Evolutionary conservation across 2,329 filamentous ascomycete species (phyloP), one percentile per base, ranked within the genome.

Genomic region (Delphinella strobiligena): DNA sequence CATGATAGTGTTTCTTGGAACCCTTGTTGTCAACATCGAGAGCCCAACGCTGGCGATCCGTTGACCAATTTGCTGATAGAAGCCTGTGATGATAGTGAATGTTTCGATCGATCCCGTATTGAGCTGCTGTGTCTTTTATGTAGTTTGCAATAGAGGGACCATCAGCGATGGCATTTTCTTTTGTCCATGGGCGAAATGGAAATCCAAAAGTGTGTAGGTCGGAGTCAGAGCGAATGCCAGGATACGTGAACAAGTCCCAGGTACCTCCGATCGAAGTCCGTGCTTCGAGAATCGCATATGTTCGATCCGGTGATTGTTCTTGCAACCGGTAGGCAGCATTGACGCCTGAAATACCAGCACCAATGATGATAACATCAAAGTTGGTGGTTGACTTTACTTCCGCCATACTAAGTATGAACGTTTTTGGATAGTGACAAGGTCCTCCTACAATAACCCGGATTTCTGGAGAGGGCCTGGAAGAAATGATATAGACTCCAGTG

Each of bases 161-260:
- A 5, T 61, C 60, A 2, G 65, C 67, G 37, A 69, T 69, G 2
- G 64, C 55, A 19, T 59, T 61, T 15, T 57, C 51, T 39, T 72
- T 61, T 8, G 61, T 61, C 82, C 82, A 88, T 0, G 79, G 78
- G 31, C 74, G 69, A 75, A 81, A 88, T 1, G 71, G 59, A 49
- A 86, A 86, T 14, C 67, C 67, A 41, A 69, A 67, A 4, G 67
- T 69, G 50, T 67, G 61, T 33, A 70, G 53, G 46, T 70, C 67
- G 0, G 63, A 66, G 44, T 69, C 66, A 14, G 64, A 68, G 11
- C 66, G 63, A 46, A 84, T 79, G 5, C 83, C 80, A 18, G 46
- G 46, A 49, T 86, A 89, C 31, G 69, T 73, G 63, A 86, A 89
- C 2, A 87, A 61, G 50, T 81, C 77, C 83, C 83, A 88, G 0